Conservation (phyloP, 2,329 filamentous ascomycete genomes). For the Monilinia fructicola region DNA sequence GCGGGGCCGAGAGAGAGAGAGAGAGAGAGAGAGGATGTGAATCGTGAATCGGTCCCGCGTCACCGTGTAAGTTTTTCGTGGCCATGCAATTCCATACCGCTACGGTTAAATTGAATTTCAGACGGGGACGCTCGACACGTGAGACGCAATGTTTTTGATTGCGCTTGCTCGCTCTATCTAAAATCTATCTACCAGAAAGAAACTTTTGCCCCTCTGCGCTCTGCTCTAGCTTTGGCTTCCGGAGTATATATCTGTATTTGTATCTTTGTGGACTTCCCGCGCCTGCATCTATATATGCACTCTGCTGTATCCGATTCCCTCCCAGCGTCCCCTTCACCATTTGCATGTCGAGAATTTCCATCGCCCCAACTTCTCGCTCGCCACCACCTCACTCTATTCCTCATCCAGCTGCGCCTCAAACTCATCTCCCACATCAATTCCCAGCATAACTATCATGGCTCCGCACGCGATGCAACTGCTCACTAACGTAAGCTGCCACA, state of each 20-base stretch:
- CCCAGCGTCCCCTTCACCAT: neutral
- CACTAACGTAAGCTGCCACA: constrained; percentile 76
- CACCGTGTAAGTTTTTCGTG: too few species aligned
- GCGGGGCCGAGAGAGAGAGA: too few species aligned
- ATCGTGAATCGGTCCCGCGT: too few species aligned
- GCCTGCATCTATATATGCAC: neutral
- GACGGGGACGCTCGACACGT: too few species aligned
- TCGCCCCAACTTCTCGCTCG: neutral
- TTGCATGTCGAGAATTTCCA: neutral
- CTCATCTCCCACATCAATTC: constrained; percentile 55
- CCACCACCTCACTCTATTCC: constrained; percentile 1
- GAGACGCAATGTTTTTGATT: neutral
- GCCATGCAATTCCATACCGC: too few species aligned
- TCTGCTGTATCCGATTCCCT: neutral
- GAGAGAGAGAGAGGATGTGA: too few species aligned
- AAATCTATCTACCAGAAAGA: constrained; percentile 1
- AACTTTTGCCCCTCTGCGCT: neutral
- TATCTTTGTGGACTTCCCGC: neutral
- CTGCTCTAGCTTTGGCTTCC: neutral
- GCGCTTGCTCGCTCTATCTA: neutral
- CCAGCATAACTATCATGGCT: constrained; percentile 44
- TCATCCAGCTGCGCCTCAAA: constrained; percentile 58
- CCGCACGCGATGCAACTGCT: constrained; percentile 74
- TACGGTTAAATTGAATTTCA: too few species aligned
- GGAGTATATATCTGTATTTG: neutral